Percentiles rank a stretch among this genome's conserved stretches.
phyloP scores from a whole-genome alignment of 2,329 filamentous ascomycete genomes.

The Parastagonospora avenae region DNA sequence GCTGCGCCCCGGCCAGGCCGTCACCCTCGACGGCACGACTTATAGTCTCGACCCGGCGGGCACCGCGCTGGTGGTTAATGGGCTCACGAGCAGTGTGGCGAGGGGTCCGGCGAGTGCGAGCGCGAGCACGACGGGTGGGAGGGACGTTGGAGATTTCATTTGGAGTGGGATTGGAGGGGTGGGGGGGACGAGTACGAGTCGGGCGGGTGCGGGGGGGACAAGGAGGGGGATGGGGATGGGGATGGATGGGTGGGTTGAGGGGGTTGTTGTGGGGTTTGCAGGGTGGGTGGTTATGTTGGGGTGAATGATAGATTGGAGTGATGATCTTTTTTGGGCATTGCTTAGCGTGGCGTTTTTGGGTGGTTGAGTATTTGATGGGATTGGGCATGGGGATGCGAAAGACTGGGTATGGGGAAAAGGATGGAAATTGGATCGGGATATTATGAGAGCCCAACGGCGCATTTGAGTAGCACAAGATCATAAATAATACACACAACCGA shows the following conservation, averaged over 20 bases:
- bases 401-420: too few relatives aligned
- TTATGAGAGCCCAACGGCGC: too few relatives aligned
- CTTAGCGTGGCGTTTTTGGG: neutral
- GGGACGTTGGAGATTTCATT: constrained; percentile 28
- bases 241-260: constrained; percentile 33
- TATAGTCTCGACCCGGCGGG: constrained; percentile 32
- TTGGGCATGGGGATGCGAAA: neutral
- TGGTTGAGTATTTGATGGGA: too few relatives aligned
- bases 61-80: constrained; percentile 40
- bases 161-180: constrained; percentile 29
- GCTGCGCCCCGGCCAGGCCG: constrained; percentile 25
- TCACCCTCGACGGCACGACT: constrained; percentile 35
- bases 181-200: constrained; percentile 9
- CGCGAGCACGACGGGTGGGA: constrained; percentile 5
- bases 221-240: constrained; percentile 27
- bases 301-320: constrained; percentile 13
- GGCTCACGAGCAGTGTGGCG: constrained; percentile 34
- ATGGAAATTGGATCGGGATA: too few relatives aligned
- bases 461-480: neutral
- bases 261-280: constrained; percentile 27
- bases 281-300: constrained; percentile 36
- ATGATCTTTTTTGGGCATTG: neutral
- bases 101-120: constrained; percentile 28
- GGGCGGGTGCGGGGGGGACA: constrained; percentile 14
- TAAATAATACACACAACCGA: neutral